Base-by-base conservation (phyloP, 805 yeast genomes). In the Brettanomyces sp. region DNA sequence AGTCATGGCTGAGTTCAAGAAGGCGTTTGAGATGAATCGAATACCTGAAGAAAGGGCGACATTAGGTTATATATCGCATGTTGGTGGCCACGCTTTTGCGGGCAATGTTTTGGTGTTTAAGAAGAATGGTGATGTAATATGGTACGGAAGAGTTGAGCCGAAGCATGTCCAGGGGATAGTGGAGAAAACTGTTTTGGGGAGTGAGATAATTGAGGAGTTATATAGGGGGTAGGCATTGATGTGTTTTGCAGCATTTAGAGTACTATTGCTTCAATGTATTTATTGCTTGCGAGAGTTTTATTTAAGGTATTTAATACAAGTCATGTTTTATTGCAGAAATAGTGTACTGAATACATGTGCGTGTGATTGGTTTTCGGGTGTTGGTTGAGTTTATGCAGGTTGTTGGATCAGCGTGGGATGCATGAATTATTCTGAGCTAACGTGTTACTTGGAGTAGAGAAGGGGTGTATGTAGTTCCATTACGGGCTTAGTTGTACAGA, bases 41-140 rank as follows among this genome's bases (percentile, higher is more conserved):
- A 32, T 48, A 9, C 44, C 36, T 3, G 9, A 41, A 36, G 39
- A 42, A 4, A 36, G 46, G 7, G 45, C 53, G 6, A 46, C 55
- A 18, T 48, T 81, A 33, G 89, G 87, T 0, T 56, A 75, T 5
- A 68, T 83, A 0, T 80, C 90, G 11, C 96, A 87, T 59, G 69
- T 87, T 37, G 95, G 95, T 1, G 96, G 96, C 0, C 96, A 87
- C 59, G 85, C 73, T 2, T 87, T 77, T 62, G 95, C 96, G 1
- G 95, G 95, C 0, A 87, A 87, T 56, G 77, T 87, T 12, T 65
- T 85, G 2, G 73, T 75, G 43, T 79, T 80, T 50, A 68, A 68
- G 42, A 60, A 59, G 9, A 58, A 64, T 32, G 74, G 77, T 1
- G 68, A 68, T 41, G 60, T 69, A 13, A 61, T 81, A 3, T 86